A percentile compares a stretch with the other conserved stretches of the same genome.
Conservation (phyloP, 108 stramenopile species). For the Conticribra weissflogii region DNA sequence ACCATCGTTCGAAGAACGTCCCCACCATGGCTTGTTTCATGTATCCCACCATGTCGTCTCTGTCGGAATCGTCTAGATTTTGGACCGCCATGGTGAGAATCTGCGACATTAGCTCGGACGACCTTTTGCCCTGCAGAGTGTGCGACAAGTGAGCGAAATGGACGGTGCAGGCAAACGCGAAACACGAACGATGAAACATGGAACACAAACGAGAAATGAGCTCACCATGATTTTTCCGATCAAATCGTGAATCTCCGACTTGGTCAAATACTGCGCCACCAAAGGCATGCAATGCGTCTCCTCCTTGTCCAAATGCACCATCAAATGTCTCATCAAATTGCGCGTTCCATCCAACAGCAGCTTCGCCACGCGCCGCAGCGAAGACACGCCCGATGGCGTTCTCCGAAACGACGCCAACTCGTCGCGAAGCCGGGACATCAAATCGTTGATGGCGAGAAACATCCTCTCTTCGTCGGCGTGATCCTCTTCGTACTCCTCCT, state of each 20-base stretch:
- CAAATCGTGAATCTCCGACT: slow-evolving; percentile 81
- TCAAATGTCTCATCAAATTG: slow-evolving; percentile 67
- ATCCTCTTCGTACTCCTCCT: slow-evolving; percentile 93
- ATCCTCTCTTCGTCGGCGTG: slow-evolving; percentile 91
- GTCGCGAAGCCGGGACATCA: slow-evolving; percentile 65
- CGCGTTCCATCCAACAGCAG: slow-evolving; percentile 58
- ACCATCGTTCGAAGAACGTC: slow-evolving; percentile 91
- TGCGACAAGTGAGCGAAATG: too few species aligned
- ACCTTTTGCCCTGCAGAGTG: slow-evolving; percentile 68
- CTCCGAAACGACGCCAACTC: slow-evolving; percentile 34
- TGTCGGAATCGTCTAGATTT: slow-evolving; percentile 73
- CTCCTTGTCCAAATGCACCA: slow-evolving; percentile 86
- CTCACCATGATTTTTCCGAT: slow-evolving; percentile 87
- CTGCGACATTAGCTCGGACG: slow-evolving; percentile 80
- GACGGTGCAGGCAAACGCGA: too few species aligned
- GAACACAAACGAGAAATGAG: too few species aligned
- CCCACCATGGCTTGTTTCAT: slow-evolving; percentile 92
- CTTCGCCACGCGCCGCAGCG: slow-evolving; percentile 53
- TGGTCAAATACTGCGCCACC: slow-evolving; percentile 81
- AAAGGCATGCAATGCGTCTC: slow-evolving; percentile 90
- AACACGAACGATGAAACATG: too few species aligned
- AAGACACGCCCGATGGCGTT: not conserved
- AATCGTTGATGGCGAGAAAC: slow-evolving; percentile 74
- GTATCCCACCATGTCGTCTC: slow-evolving; percentile 85
- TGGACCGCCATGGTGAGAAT: slow-evolving; percentile 94